These are phyloP conservation scores for Hsuehochloa calcarea DNA, from an alignment of 176 grass and related monocot genomes.

Conservation along the genomic window DNA sequence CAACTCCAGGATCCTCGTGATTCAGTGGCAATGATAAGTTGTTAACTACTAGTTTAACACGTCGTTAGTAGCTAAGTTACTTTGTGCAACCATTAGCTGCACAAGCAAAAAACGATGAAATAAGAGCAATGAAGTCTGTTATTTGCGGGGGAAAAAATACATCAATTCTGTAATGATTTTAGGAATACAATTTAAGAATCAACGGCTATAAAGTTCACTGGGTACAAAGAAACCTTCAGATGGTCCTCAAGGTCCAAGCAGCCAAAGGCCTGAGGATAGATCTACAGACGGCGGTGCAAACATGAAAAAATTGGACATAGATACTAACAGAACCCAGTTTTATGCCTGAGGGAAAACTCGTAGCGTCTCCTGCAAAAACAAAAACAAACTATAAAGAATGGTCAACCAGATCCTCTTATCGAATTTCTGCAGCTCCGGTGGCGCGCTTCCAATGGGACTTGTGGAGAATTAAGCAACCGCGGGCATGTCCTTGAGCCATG, in stretches of 20 bases:
- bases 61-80: not conserved
- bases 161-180: conserved; percentile 31
- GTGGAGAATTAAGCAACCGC: conserved; percentile 52
- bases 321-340: conserved; percentile 36
- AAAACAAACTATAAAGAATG: conserved; percentile 78
- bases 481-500: conserved; percentile 88
- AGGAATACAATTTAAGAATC: conserved; percentile 40
- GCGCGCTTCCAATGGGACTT: not conserved
- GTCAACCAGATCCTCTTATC: conserved; percentile 39
- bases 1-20: not conserved
- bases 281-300: conserved; percentile 36
- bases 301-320: conserved; percentile 21
- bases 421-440: not conserved
- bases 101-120: not conserved
- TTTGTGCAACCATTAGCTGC: not conserved
- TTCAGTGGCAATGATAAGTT: not conserved
- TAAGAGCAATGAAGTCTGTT: not conserved
- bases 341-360: conserved; percentile 38
- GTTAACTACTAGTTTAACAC: not conserved
- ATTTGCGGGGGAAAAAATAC: not conserved
- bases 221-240: conserved; percentile 33
- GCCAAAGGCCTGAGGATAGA: conserved; percentile 19
- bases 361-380: conserved; percentile 40
- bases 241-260: conserved; percentile 11
- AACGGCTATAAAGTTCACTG: conserved; percentile 40